Evolutionary conservation across 164 flowering plant species (phyloP), one percentile per base, ranked within the genome.

Genomic region (Tetrastigma voinierianum): DNA sequence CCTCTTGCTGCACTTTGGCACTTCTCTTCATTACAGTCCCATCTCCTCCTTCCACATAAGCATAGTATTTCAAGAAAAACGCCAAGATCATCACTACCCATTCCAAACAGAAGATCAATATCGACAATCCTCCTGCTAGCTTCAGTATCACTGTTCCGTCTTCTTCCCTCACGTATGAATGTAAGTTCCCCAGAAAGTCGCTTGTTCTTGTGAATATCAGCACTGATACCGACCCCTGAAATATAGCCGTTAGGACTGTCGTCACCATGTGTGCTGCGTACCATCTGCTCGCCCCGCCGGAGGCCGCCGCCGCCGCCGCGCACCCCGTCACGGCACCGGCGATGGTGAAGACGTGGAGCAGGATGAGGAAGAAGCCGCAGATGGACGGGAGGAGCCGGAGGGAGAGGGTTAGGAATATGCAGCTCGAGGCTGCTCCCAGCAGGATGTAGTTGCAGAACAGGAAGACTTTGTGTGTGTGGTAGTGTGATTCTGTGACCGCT

Each of bases 331-430:
- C 68, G 1, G 89, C 88, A 0, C 82, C 87, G 0, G 52, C 81
- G 20, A 85, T 84, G 51, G 94, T 90, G 71, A 81, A 10, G 67
- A 78, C 16, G 72, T 92, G 98, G 80, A 92, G 96, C 79, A 92
- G 86, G 73, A 90, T 87, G 59, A 90, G 71, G 77, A 87, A 79
- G 77, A 84, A 79, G 9, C 89, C 91, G 71, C 75, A 68, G 7
- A 86, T 13, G 10, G 95, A 87, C 7, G 93, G 95, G 74, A 87
- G 0, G 12, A 91, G 84, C 9, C 93, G 86, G 59, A 91, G 91
- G 18, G 97, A 85, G 61, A 91, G 84, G 11, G 93, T 89, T 11
- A 91, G 82, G 82, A 91, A 87, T 56, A 89, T 87, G 90, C 93
- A 91, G 57, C 89, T 80, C 2, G 91, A 88, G 61, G 97, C 92